Conservation (phyloP, 371 early-diverging fungal species). For the Saksenaea oblongispora region DNA sequence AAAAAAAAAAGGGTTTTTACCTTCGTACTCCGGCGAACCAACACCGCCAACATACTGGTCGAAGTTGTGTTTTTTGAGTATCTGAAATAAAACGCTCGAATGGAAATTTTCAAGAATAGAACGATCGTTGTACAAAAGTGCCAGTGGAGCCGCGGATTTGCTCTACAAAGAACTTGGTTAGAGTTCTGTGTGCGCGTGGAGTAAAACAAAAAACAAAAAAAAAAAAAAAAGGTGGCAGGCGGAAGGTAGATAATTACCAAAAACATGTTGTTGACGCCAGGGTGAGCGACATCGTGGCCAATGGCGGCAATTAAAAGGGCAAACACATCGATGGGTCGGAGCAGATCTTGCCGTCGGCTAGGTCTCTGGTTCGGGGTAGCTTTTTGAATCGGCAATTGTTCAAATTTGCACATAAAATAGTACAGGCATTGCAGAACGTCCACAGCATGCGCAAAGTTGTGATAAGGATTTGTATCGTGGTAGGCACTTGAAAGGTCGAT, state of each 20-base stretch:
- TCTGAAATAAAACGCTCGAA: constrained; percentile 78
- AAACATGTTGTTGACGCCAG: constrained; percentile 82
- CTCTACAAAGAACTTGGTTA: constrained; percentile 33
- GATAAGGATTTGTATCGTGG: constrained; percentile 78
- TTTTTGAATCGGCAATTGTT: constrained; percentile 9
- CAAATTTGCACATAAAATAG: constrained; percentile 67
- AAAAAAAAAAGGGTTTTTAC: constrained; percentile 15
- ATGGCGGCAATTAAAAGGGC: constrained; percentile 77
- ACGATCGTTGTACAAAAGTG: constrained; percentile 88
- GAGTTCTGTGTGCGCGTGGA: neutral
- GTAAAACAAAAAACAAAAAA: neutral
- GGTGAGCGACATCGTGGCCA: constrained; percentile 86
- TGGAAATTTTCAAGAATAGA: constrained; percentile 95
- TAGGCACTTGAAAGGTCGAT: constrained; percentile 63
- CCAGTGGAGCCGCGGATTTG: constrained; percentile 75
- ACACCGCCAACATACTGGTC: constrained; percentile 30
- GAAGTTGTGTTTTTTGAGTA: constrained; percentile 72
- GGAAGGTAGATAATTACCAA: constrained; percentile 45
- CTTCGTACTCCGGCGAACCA: constrained; percentile 27
- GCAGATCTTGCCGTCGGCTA: constrained; percentile 51
- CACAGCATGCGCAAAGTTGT: constrained; percentile 85
- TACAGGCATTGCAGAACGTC: constrained; percentile 84
- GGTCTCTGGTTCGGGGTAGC: constrained; percentile 29
- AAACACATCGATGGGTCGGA: constrained; percentile 68
- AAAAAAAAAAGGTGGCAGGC: neutral